These are phyloP conservation scores for Nicotiana tabacum DNA, from an alignment of 257 asterid genomes.

Conservation along the genomic window DNA sequence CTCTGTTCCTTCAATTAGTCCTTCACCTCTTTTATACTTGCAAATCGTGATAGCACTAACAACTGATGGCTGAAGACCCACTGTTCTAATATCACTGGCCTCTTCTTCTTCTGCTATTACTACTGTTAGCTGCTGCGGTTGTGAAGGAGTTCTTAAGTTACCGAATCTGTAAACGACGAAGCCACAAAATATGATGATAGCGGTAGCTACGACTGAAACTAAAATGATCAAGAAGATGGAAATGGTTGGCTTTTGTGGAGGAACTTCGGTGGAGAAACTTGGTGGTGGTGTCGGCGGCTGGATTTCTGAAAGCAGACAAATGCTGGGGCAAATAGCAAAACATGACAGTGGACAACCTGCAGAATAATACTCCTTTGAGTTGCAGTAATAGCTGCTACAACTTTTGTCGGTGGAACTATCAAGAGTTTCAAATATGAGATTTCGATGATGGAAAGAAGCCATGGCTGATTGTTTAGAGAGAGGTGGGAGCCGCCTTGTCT, in stretches of 20 bases:
- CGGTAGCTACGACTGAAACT: slow-evolving; percentile 32
- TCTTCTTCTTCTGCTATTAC: slow-evolving; percentile 8
- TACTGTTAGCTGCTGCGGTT: not conserved
- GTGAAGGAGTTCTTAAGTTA: slow-evolving; percentile 9
- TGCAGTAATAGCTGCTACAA: slow-evolving; percentile 25
- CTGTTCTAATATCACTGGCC: slow-evolving; percentile 40
- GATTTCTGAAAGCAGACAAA: slow-evolving; percentile 6
- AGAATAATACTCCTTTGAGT: not conserved
- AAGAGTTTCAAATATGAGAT: slow-evolving; percentile 21
- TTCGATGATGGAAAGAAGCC: slow-evolving; percentile 34
- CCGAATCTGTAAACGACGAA: slow-evolving; percentile 36
- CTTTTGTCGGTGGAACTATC: not conserved
- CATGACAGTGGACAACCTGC: slow-evolving; percentile 24
- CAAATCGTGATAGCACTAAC: slow-evolving; percentile 56
- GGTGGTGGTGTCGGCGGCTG: slow-evolving; percentile 12
- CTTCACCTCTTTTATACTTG: slow-evolving; percentile 51
- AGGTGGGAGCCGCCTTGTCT: not conserved
- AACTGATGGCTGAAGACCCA: slow-evolving; percentile 56
- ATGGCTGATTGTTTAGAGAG: slow-evolving; percentile 16
- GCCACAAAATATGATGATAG: slow-evolving; percentile 32
- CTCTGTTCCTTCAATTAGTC: slow-evolving; percentile 56
- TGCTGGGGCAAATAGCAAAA: not conserved
- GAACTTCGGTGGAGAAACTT: not conserved
- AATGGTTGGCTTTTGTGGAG: not conserved
- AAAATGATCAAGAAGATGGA: slow-evolving; percentile 28